Evolutionary conservation across 2,329 filamentous ascomycete genomes (phyloP).

Genomic region (Colletotrichum eleusines): DNA sequence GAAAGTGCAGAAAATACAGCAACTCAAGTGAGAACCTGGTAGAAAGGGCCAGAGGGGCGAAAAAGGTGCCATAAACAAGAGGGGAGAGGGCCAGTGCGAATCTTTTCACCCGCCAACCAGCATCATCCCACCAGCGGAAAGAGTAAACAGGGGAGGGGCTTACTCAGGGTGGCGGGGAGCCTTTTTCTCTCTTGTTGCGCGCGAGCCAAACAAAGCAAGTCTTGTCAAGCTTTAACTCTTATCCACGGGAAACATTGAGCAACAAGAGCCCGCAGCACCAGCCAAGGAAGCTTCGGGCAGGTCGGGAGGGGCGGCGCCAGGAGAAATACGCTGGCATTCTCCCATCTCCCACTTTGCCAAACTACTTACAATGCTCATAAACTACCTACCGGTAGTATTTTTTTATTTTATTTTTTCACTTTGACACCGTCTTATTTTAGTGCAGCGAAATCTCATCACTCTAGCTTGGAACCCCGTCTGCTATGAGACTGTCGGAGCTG

Average conservation of each 20-base stretch:
- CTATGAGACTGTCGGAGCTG: background rate
- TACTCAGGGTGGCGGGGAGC: background rate
- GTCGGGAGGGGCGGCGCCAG: constrained; percentile 25
- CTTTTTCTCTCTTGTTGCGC: background rate
- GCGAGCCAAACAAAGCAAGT: background rate
- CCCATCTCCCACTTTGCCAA: background rate
- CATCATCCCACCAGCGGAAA: constrained; percentile 29
- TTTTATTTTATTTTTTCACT: background rate
- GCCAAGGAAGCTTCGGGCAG: constrained; percentile 20
- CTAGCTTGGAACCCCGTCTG: constrained; percentile 15
- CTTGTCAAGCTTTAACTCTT: no score
- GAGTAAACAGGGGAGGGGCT: background rate
- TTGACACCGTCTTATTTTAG: background rate
- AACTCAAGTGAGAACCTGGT: background rate
- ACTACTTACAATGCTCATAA: background rate
- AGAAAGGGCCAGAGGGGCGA: constrained; percentile 15
- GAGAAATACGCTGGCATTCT: constrained; percentile 22
- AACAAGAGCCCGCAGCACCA: background rate
- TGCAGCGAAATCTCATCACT: background rate
- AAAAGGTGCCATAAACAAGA: constrained; percentile 12
- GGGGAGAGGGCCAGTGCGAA: constrained; percentile 21
- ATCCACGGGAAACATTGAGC: background rate
- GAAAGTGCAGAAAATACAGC: background rate
- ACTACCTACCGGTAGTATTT: background rate
- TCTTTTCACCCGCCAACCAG: constrained; percentile 35